Evolutionary conservation across 768 basidiomycete species (phyloP).

Genomic region (Hemileccinum rubropunctum): DNA sequence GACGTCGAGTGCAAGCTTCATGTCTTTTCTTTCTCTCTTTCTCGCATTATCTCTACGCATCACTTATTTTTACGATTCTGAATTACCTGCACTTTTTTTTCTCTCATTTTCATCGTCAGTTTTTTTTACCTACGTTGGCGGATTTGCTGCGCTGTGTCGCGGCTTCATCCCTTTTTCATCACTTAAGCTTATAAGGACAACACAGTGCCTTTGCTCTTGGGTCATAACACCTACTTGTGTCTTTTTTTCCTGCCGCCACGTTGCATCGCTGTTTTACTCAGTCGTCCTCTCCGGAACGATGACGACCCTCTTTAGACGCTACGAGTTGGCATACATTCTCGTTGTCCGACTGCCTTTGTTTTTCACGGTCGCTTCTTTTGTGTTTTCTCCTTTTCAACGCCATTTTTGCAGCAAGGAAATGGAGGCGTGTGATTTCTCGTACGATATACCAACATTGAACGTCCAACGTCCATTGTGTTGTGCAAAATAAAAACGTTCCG

Average conservation of each 20-base stretch:
- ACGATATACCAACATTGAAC: no score
- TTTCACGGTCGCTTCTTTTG: conserved; percentile 3
- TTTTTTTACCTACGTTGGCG: conserved; percentile 1
- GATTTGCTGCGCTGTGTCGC: conserved; percentile 25
- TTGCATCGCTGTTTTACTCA: conserved; percentile 32
- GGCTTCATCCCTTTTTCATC: conserved; percentile 5
- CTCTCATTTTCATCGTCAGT: conserved; percentile 5
- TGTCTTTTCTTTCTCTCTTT: conserved; percentile 8
- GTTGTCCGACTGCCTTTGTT: neutral
- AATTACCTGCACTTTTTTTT: conserved; percentile 19
- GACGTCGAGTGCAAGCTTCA: conserved; percentile 21
- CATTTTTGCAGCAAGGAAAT: no score
- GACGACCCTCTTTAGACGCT: conserved; percentile 27
- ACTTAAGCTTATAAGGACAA: conserved; percentile 30
- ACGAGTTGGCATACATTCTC: conserved; percentile 23
- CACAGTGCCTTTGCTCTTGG: conserved; percentile 21
- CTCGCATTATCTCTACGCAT: conserved; percentile 32
- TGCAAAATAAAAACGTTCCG: no score
- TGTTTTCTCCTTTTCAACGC: neutral
- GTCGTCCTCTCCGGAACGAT: conserved; percentile 17
- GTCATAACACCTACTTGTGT: conserved; percentile 28
- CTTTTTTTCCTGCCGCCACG: conserved; percentile 24
- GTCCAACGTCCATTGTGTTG: no score
- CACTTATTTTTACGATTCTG: conserved; percentile 11
- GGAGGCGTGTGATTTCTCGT: no score